phyloP scores from a whole-genome alignment of 345 rosid species.

The Chamaenerion angustifolium region DNA sequence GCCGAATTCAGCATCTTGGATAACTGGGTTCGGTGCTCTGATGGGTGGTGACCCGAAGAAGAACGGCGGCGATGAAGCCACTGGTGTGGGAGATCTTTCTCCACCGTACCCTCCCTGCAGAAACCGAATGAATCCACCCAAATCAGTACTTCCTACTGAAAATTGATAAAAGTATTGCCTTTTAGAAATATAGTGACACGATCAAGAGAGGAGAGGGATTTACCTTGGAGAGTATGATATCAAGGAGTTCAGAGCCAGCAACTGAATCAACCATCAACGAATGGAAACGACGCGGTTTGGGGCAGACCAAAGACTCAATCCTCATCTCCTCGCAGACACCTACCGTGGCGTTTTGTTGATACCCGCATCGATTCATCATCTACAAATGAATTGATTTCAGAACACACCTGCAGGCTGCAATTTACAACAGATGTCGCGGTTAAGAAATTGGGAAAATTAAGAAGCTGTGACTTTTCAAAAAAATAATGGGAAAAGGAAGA shows the following conservation, averaged over 20 bases:
- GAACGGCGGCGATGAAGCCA: slow-evolving; percentile 14
- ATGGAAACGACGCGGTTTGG: slow-evolving; percentile 12
- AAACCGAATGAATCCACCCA: neutral
- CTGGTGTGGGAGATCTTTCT: slow-evolving; percentile 8
- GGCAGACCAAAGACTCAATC: slow-evolving; percentile 14
- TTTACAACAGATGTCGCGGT: no score
- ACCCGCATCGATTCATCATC: slow-evolving; percentile 6
- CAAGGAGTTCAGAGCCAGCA: slow-evolving; percentile 15
- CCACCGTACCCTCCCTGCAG: slow-evolving; percentile 14
- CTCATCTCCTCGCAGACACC: slow-evolving; percentile 13
- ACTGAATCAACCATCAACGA: slow-evolving; percentile 7
- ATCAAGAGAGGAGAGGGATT: neutral
- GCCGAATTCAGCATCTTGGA: slow-evolving; percentile 14
- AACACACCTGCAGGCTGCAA: no score
- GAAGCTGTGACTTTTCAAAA: slow-evolving; percentile 3
- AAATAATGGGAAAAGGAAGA: no score
- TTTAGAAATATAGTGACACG: neutral
- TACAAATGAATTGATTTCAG: neutral
- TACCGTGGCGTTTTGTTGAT: slow-evolving; percentile 11
- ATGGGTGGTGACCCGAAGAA: slow-evolving; percentile 16
- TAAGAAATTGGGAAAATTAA: neutral
- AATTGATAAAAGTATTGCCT: neutral
- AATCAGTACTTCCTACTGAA: no score
- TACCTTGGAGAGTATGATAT: slow-evolving; percentile 12
- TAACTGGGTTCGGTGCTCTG: slow-evolving; percentile 14